phyloP scores from a whole-genome alignment of 192 early-diverging fungal genomes.

The Funneliformis mosseae region DNA sequence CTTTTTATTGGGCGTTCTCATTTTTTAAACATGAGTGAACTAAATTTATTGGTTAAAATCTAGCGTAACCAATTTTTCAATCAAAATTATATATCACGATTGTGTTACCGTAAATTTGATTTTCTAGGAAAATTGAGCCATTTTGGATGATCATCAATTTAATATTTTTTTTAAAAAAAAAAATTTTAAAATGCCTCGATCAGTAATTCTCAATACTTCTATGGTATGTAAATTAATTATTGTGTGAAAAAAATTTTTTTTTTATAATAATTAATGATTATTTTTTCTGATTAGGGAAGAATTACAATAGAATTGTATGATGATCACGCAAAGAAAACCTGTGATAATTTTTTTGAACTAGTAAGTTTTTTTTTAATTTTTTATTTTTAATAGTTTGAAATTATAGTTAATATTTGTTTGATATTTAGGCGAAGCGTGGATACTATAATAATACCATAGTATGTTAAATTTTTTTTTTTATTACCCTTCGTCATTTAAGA shows the following conservation, averaged over 20 bases:
- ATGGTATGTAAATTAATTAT: slow-evolving; percentile 7
- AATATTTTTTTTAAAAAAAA: no score
- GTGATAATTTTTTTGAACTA: slow-evolving; percentile 84
- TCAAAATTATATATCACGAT: no score
- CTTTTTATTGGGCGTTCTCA: no score
- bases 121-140: no score
- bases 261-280: not conserved
- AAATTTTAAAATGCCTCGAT: slow-evolving; percentile 11
- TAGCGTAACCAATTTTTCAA: no score
- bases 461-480: slow-evolving; percentile 38
- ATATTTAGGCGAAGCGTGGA: slow-evolving; percentile 67
- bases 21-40: no score
- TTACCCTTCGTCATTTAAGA: no score
- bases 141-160: no score
- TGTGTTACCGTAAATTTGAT: no score
- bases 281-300: slow-evolving; percentile 44
- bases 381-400: not conserved
- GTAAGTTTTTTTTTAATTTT: slow-evolving; percentile 38
- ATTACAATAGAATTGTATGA: slow-evolving; percentile 84
- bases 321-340: slow-evolving; percentile 80
- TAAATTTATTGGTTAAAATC: no score
- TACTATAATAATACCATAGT: slow-evolving; percentile 81
- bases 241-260: not conserved
- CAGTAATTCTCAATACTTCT: slow-evolving; percentile 29
- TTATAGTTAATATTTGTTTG: not conserved